These are phyloP conservation scores for Epichloe sp. DNA, from an alignment of 2,329 filamentous ascomycete genomes.

Conservation along the genomic window DNA sequence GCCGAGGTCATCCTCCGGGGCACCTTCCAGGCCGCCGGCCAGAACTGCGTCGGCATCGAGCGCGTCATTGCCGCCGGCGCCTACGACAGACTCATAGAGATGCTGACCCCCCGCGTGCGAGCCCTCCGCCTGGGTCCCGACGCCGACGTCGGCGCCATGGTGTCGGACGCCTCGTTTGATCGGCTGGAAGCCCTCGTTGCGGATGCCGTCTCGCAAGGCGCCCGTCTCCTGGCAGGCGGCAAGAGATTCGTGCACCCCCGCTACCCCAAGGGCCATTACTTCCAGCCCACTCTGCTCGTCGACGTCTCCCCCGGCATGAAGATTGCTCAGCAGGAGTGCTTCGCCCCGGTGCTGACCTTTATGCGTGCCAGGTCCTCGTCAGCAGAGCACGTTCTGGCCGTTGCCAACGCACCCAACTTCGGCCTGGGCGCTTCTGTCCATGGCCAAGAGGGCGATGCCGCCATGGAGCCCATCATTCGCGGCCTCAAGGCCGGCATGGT, in stretches of 20 bases:
- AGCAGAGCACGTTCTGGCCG: slow-evolving; percentile 49
- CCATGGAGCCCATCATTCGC: slow-evolving; percentile 50
- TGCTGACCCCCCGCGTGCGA: slow-evolving; percentile 64
- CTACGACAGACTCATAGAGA: slow-evolving; percentile 60
- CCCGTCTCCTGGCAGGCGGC: slow-evolving; percentile 70
- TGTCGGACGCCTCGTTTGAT: slow-evolving; percentile 64
- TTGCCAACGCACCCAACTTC: slow-evolving; percentile 77
- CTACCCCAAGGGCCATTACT: slow-evolving; percentile 76
- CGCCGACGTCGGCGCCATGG: slow-evolving; percentile 79
- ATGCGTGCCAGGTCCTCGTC: slow-evolving; percentile 58
- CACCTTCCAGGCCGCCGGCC: slow-evolving; percentile 86
- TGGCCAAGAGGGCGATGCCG: slow-evolving; percentile 48
- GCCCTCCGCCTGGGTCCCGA: slow-evolving; percentile 63
- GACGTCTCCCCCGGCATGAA: slow-evolving; percentile 79
- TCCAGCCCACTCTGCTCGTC: slow-evolving; percentile 78
- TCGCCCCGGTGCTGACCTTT: slow-evolving; percentile 78
- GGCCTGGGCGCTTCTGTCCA: slow-evolving; percentile 85
- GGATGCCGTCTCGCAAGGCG: slow-evolving; percentile 67
- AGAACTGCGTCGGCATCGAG: slow-evolving; percentile 97
- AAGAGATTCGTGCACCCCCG: slow-evolving; percentile 56
- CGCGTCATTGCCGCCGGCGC: slow-evolving; percentile 69
- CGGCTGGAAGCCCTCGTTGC: slow-evolving; percentile 64
- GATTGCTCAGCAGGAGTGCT: slow-evolving; percentile 84
- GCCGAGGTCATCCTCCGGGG: slow-evolving; percentile 78
- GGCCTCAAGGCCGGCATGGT: slow-evolving; percentile 79